Evolutionary conservation across 2,329 filamentous ascomycete species (phyloP), one percentile per base, ranked within the genome.

Genomic region (Talaromyces marneffei): DNA sequence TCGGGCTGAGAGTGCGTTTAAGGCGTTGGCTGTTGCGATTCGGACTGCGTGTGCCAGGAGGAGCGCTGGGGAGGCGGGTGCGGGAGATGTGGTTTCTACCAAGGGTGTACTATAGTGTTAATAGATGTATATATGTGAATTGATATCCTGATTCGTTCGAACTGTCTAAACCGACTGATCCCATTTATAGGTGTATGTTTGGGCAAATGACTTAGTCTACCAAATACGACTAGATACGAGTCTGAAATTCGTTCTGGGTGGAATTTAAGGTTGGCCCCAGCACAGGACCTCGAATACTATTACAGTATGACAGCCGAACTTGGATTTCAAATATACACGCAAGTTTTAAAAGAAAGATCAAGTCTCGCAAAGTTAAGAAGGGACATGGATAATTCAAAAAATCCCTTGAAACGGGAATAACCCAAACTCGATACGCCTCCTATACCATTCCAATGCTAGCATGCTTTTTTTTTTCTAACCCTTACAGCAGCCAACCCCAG

Each of bases 1-100:
- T 79, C 83, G 92, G 62, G 92, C 94, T 9, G 94, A 97, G 84
- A 94, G 90, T 74, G 94, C 93, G 16, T 97, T 99, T 78, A 99
- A 99, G 84, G 94, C 94, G 52, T 77, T 97, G 67, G 94, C 94
- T 0, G 86, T 97, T 48, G 94, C 94, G 7, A 83, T 95, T 60
- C 83, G 88, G 68, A 84, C 84, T 75, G 94, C 94, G 9, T 93
- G 87, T 54, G 83, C 84, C 56, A 83, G 86, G 68, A 83, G 85
- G 68, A 86, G 93, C 33, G 84, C 85, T 44, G 91, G 91, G 10
- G 88, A 96, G 53, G 85, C 87, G 52, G 91, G 89, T 73, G 92
- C 95, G 77, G 92, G 91, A 2, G 94, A 99, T 81, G 87, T 97
- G 27, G 90, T 92, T 58, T 97, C 92, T 79, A 97, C 93, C 8